A percentile compares a stretch with the other conserved stretches of the same genome.
Evolutionary conservation across 2,329 filamentous ascomycete species (phyloP).

Genomic region (Exophiala bonariae): DNA sequence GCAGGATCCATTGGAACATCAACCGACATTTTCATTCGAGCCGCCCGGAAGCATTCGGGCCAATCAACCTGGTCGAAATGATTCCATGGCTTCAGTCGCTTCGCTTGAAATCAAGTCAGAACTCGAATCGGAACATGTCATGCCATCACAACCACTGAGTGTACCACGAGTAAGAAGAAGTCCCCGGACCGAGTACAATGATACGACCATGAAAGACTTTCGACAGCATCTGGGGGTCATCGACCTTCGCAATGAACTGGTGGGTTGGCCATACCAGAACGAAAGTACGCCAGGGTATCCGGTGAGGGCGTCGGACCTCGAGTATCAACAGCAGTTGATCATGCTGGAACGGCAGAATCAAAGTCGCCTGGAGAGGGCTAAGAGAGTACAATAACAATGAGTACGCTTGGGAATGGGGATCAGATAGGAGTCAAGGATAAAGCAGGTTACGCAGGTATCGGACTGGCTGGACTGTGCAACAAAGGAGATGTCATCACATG

Average conservation of each 20-base stretch:
- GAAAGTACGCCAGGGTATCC: not conserved
- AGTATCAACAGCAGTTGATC: conserved; percentile 8
- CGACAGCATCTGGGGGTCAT: conserved; percentile 3
- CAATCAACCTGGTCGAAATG: not conserved
- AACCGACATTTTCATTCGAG: conserved; percentile 1
- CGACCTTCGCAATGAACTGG: not conserved
- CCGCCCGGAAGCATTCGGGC: not conserved
- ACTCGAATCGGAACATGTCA: not conserved
- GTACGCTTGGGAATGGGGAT: too few species aligned
- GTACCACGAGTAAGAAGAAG: not conserved
- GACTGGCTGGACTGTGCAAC: too few species aligned
- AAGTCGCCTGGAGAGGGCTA: conserved; percentile 2
- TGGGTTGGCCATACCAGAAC: not conserved
- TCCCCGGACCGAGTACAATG: not conserved
- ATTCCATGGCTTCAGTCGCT: not conserved
- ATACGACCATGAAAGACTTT: conserved; percentile 1
- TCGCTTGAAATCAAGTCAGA: not conserved
- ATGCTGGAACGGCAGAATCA: conserved; percentile 14
- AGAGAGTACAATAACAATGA: not conserved
- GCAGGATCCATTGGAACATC: not conserved
- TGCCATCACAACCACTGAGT: not conserved
- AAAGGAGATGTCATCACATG: too few species aligned
- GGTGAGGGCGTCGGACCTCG: not conserved
- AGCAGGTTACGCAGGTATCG: too few species aligned
- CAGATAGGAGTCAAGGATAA: too few species aligned